These are phyloP conservation scores for Fusarium paranaense DNA, from an alignment of 2,329 filamentous ascomycete genomes.

Conservation along the genomic window DNA sequence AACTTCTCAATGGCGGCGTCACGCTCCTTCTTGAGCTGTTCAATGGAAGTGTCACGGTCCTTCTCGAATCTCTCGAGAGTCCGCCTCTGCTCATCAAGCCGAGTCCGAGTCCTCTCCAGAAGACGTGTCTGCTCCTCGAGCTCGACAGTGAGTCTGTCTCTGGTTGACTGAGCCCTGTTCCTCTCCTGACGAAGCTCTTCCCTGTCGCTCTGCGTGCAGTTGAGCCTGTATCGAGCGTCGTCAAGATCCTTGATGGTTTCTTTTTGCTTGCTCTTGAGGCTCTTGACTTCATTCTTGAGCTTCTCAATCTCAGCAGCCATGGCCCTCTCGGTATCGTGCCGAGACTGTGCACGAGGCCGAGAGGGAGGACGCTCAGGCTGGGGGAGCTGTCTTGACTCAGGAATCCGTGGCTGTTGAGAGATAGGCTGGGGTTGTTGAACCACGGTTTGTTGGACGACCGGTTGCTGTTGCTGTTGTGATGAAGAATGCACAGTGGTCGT, in stretches of 20 bases:
- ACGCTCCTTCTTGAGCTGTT: slow-evolving; percentile 37
- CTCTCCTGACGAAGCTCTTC: slow-evolving; percentile 42
- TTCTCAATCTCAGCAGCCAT: slow-evolving; percentile 40
- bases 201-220: slow-evolving; percentile 40
- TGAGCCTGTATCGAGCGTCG: slow-evolving; percentile 39
- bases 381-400: slow-evolving; percentile 29
- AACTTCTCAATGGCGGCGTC: slow-evolving; percentile 23
- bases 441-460: slow-evolving; percentile 18
- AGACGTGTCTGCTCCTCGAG: slow-evolving; percentile 34
- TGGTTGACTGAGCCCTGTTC: slow-evolving; percentile 38
- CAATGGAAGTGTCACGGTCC: slow-evolving; percentile 31
- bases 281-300: slow-evolving; percentile 35
- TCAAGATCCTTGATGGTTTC: slow-evolving; percentile 38
- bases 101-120: slow-evolving; percentile 27
- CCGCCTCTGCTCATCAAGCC: slow-evolving; percentile 36
- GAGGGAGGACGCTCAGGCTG: slow-evolving; percentile 28
- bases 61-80: slow-evolving; percentile 36
- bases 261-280: slow-evolving; percentile 39
- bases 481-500: slow-evolving; percentile 24
- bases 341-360: slow-evolving; percentile 32
- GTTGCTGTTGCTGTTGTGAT: slow-evolving; percentile 18
- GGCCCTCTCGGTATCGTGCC: slow-evolving; percentile 34
- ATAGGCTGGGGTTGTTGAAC: slow-evolving; percentile 13
- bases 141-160: slow-evolving; percentile 34
- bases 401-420: slow-evolving; percentile 23